Conservation (phyloP, 805 yeast species). For the Cyberlindnera euphorbiae region DNA sequence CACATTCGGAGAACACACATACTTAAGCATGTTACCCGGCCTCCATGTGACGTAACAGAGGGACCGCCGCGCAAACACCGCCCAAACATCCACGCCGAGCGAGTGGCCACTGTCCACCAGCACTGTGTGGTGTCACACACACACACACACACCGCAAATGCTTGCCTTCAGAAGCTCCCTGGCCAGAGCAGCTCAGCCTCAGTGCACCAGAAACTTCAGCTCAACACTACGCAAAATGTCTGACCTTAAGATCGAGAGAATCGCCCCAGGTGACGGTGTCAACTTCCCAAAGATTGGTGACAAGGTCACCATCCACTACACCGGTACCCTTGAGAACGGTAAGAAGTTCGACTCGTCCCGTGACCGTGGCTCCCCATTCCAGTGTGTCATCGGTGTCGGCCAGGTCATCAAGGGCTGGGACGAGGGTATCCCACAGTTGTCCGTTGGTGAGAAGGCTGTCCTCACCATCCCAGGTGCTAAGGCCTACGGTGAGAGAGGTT, state of each 20-base stretch:
- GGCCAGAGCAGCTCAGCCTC: constrained; percentile 5
- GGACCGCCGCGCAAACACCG: not conserved
- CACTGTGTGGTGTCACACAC: no score
- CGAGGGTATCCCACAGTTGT: constrained; percentile 85
- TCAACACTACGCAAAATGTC: constrained; percentile 22
- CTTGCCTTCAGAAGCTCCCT: constrained; percentile 11
- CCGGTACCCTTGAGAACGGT: constrained; percentile 93
- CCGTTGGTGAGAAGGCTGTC: constrained; percentile 89
- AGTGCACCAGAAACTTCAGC: constrained; percentile 16
- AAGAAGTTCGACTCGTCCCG: constrained; percentile 93
- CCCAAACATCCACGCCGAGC: not conserved
- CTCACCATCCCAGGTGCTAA: constrained; percentile 89
- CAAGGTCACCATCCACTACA: constrained; percentile 88
- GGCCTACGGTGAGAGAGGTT: constrained; percentile 93
- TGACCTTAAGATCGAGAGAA: constrained; percentile 28
- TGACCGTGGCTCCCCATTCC: constrained; percentile 94
- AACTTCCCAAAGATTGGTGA: constrained; percentile 87
- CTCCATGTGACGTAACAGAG: not conserved
- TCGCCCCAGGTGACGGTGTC: constrained; percentile 62
- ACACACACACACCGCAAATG: no score
- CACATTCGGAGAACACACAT: no score
- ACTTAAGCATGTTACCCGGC: constrained; percentile 1
- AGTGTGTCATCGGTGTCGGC: constrained; percentile 90
- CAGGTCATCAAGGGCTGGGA: constrained; percentile 98
- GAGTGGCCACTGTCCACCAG: no score